Evolutionary conservation across 176 grass and related monocot species (phyloP).

Genomic region (Oropetium thomaeum): DNA sequence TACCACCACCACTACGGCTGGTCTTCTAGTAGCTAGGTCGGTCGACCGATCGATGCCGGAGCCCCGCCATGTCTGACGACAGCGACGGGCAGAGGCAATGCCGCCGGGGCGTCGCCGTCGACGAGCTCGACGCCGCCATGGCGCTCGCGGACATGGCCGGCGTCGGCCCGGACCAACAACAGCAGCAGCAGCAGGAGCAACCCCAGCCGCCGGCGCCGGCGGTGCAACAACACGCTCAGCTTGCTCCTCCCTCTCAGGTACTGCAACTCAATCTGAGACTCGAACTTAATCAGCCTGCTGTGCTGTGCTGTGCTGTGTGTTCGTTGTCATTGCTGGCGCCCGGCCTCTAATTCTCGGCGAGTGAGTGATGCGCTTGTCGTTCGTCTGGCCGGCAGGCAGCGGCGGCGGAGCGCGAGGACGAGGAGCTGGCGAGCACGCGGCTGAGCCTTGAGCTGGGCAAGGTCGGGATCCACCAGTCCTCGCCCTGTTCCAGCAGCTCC

Average conservation of each 20-base stretch:
- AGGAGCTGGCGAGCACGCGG: slow-evolving; percentile 38
- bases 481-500: slow-evolving; percentile 43
- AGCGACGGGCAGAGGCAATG: slow-evolving; percentile 36
- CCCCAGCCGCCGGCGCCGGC: background rate
- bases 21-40: too few relatives aligned
- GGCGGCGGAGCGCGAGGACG: background rate
- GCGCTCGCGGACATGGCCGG: slow-evolving; percentile 61
- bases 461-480: slow-evolving; percentile 42
- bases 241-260: background rate
- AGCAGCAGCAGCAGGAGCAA: too few relatives aligned
- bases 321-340: too few relatives aligned
- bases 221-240: too few relatives aligned
- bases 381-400: background rate
- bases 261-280: too few relatives aligned
- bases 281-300: too few relatives aligned
- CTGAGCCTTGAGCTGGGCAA: slow-evolving; percentile 51
- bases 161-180: background rate
- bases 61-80: slow-evolving; percentile 33
- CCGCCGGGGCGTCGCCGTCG: slow-evolving; percentile 34
- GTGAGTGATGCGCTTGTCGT: too few relatives aligned
- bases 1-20: too few relatives aligned
- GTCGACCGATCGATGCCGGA: background rate
- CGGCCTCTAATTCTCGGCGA: background rate
- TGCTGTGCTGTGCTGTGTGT: too few relatives aligned
- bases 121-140: slow-evolving; percentile 76